These are phyloP conservation scores for Ustulina deusta DNA, from an alignment of 2,329 filamentous ascomycete genomes.

Conservation along the genomic window DNA sequence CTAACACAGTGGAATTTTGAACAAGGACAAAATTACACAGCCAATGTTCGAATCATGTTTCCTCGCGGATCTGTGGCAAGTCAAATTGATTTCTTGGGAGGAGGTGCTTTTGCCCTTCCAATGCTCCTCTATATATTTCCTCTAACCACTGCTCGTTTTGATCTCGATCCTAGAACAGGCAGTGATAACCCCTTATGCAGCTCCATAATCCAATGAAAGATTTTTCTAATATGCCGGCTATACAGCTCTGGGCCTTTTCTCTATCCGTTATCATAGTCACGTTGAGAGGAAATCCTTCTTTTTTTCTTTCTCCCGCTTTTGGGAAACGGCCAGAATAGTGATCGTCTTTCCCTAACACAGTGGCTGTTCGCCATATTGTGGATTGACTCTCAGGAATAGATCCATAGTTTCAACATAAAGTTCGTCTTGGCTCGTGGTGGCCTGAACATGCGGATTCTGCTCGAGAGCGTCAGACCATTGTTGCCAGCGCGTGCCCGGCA, in stretches of 20 bases:
- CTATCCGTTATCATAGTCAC: conserved; percentile 24
- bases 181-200: not conserved
- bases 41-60: not conserved
- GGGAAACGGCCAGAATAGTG: not conserved
- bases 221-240: conserved; percentile 14
- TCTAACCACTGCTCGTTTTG: not conserved
- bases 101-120: not conserved
- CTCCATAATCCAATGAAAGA: not conserved
- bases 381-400: conserved; percentile 54
- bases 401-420: conserved; percentile 68
- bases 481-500: conserved; percentile 73
- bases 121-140: not conserved
- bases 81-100: not conserved
- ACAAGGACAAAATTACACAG: not conserved
- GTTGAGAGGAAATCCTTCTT: not conserved
- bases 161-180: not conserved
- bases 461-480: conserved; percentile 79
- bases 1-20: not conserved
- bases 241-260: conserved; percentile 8
- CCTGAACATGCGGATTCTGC: conserved; percentile 69
- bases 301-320: not conserved
- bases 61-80: not conserved
- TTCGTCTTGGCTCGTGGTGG: conserved; percentile 73
- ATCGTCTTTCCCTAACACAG: not conserved
- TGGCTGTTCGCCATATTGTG: conserved; percentile 30